phyloP scores from a whole-genome alignment of 2,329 filamentous ascomycete genomes.

The Colletotrichum sidae region DNA sequence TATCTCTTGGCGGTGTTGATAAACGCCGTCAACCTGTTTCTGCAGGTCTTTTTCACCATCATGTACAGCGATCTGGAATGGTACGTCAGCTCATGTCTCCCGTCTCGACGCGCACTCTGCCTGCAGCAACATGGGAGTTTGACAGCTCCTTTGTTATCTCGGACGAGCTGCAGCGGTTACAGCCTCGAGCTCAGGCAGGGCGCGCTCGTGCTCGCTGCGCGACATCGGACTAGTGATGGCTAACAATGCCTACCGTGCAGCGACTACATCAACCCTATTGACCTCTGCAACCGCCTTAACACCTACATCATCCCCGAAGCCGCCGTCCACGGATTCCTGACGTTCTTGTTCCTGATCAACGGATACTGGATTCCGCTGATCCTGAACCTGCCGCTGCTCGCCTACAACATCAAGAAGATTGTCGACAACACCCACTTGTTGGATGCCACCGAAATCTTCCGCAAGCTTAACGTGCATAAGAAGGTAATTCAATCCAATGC shows the following conservation, averaged over 20 bases:
- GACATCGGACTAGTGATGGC: conserved; percentile 35
- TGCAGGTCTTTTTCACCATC: conserved; percentile 99
- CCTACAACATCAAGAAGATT: conserved; percentile 98
- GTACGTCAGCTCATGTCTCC: conserved; percentile 64
- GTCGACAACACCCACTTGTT: conserved; percentile 96
- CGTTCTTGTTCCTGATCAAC: conserved; percentile 96
- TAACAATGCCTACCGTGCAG: conserved; percentile 59
- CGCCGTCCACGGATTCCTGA: conserved; percentile 95
- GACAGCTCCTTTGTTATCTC: background rate
- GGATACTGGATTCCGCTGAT: conserved; percentile 97
- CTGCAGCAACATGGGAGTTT: background rate
- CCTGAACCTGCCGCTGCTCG: conserved; percentile 91
- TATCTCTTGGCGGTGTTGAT: conserved; percentile 98
- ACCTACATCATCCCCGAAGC: conserved; percentile 99
- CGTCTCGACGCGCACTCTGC: background rate
- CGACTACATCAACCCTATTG: conserved; percentile 99
- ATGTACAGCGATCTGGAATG: conserved; percentile 99
- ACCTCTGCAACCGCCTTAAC: conserved; percentile 99
- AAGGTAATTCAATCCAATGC: conserved; percentile 70
- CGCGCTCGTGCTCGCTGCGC: conserved; percentile 12
- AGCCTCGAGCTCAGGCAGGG: conserved; percentile 6
- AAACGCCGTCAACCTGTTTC: conserved; percentile 99
- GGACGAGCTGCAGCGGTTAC: conserved; percentile 10
- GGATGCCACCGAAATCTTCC: conserved; percentile 98
- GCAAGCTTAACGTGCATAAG: conserved; percentile 98